These are phyloP conservation scores for Oehlia diaphana DNA, from an alignment of 192 early-diverging fungal genomes.

Conservation along the genomic window DNA sequence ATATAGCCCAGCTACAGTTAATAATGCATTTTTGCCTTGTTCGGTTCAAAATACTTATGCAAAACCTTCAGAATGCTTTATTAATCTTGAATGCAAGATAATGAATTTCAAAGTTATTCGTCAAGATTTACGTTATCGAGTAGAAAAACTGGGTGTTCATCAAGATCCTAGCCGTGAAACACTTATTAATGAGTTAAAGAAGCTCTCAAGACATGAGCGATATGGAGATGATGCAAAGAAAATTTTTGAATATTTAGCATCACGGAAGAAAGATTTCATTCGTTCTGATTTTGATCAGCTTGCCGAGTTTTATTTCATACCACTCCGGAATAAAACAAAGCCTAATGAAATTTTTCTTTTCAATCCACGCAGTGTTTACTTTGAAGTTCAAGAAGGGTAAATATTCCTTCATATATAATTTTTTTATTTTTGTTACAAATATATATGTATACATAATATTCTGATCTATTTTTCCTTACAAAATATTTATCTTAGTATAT, in stretches of 20 bases:
- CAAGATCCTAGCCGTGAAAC: background rate
- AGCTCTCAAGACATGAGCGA: slow-evolving; percentile 26
- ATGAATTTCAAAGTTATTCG: too few species aligned
- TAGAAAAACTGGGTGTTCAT: too few species aligned
- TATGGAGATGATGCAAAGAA: slow-evolving; percentile 42
- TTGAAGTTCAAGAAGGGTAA: background rate
- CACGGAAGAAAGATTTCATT: slow-evolving; percentile 59
- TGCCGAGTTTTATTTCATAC: slow-evolving; percentile 61
- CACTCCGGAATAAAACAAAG: slow-evolving; percentile 33
- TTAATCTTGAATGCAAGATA: too few species aligned
- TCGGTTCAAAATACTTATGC: too few species aligned
- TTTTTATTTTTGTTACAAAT: too few species aligned
- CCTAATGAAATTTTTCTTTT: background rate
- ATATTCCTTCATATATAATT: too few species aligned
- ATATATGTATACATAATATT: background rate
- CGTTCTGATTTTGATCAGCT: slow-evolving; percentile 55
- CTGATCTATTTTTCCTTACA: slow-evolving; percentile 28
- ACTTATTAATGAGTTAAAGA: slow-evolving; percentile 42
- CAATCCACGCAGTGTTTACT: slow-evolving; percentile 1
- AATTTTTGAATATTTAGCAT: slow-evolving; percentile 69
- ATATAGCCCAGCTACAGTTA: too few species aligned
- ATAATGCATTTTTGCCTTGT: too few species aligned
- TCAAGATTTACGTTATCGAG: too few species aligned
- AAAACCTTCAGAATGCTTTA: too few species aligned
- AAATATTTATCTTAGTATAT: slow-evolving; percentile 35